These are phyloP conservation scores for Pseudogymnoascus sp. DNA, from an alignment of 2,329 filamentous ascomycete genomes.

Conservation along the genomic window DNA sequence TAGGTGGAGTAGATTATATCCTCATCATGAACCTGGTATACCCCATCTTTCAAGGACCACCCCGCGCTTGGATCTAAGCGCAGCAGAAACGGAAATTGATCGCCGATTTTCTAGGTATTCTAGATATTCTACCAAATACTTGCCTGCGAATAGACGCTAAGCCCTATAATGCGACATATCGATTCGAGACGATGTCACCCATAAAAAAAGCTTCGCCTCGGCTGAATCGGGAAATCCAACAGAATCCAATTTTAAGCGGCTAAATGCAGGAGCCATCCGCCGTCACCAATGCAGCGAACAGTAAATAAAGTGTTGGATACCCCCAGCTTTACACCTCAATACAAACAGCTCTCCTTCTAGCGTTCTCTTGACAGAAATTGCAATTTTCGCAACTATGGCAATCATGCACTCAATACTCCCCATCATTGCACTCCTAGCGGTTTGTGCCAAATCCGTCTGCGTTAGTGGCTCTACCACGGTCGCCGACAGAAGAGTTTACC, in stretches of 20 bases:
- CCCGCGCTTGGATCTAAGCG: background rate
- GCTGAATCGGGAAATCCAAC: background rate
- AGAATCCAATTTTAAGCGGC: background rate
- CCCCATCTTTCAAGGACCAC: background rate
- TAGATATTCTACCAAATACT: background rate
- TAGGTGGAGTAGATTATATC: background rate
- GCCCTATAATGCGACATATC: background rate
- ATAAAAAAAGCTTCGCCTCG: background rate
- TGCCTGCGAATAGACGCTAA: background rate
- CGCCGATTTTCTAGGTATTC: background rate
- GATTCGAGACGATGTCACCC: background rate
- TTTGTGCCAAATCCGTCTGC: background rate
- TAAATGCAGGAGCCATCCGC: background rate
- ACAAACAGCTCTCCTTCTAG: background rate
- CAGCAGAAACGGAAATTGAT: background rate
- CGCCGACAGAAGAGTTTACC: background rate
- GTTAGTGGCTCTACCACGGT: too few relatives aligned
- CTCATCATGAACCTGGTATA: background rate
- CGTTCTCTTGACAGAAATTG: background rate
- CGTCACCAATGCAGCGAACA: background rate
- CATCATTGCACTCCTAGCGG: background rate
- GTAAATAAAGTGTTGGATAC: background rate
- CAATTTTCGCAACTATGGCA: background rate
- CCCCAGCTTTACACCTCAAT: background rate
- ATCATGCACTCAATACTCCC: background rate